These are phyloP conservation scores for Tetracentron sinense DNA, from an alignment of 164 flowering plant genomes.

Conservation along the genomic window DNA sequence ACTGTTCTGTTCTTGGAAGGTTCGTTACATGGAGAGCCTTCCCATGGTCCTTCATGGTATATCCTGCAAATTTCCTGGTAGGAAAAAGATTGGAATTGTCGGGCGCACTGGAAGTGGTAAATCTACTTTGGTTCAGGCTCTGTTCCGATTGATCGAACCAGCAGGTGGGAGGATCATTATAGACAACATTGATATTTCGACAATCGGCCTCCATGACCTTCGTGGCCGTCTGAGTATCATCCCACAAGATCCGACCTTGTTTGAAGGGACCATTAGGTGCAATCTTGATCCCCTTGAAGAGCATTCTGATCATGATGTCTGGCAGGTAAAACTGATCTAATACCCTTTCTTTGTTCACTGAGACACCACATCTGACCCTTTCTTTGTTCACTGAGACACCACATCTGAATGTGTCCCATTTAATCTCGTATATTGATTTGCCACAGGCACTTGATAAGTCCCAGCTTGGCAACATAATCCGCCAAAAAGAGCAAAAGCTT, in stretches of 20 bases:
- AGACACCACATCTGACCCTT: too few species aligned
- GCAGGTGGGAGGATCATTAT: constrained; percentile 71
- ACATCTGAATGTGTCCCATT: not conserved
- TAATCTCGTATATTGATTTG: constrained; percentile 11
- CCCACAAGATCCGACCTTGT: constrained; percentile 91
- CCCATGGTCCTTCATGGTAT: constrained; percentile 90
- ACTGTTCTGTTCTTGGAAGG: constrained; percentile 38
- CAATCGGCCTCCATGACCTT: constrained; percentile 89
- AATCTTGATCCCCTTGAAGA: constrained; percentile 95
- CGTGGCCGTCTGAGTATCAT: constrained; percentile 88
- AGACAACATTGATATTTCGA: constrained; percentile 81
- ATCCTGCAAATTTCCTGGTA: constrained; percentile 80
- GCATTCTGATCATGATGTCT: constrained; percentile 77
- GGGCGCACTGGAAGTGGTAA: constrained; percentile 99
- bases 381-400: too few species aligned
- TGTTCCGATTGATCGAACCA: constrained; percentile 89
- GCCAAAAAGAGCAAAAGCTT: constrained; percentile 74
- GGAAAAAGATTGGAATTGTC: constrained; percentile 88
- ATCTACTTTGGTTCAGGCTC: constrained; percentile 88
- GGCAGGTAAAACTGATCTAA: constrained; percentile 54
- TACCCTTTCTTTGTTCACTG: not conserved
- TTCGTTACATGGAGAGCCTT: constrained; percentile 91
- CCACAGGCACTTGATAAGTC: constrained; percentile 90
- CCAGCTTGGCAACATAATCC: constrained; percentile 81
- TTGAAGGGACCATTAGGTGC: constrained; percentile 85